Base-by-base conservation (phyloP, 176 grass and related monocot species). In the Dendrocalamus sinicus region DNA sequence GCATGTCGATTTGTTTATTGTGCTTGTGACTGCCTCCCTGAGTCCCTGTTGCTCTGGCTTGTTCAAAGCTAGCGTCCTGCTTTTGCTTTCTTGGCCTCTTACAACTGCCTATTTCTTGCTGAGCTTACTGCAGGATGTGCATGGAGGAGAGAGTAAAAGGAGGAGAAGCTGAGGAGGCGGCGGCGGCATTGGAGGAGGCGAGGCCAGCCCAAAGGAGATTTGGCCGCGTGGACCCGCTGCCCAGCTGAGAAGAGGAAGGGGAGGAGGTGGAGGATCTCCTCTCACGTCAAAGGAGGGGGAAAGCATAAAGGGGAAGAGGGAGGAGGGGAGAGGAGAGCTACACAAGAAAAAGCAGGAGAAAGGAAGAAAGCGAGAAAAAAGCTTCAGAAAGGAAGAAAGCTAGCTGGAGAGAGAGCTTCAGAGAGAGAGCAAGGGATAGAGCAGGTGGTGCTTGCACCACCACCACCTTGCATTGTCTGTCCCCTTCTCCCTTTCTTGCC, bases 281-380 rank as follows among this genome's bases (percentile, higher is more conserved):
- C 84, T 80, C 80, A 79, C 84, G 80, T 87, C 89, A 44, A 72
- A 63, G 55, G 46, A 54, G 60, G 75, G 73, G 81, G 75, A 86
- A 72, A 78, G 89, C 85, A 88, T 91, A 91, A 91, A 91, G 79
- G 66, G 46, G 22, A 3, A 30, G 28, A 30, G 28, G 61, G 24
- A n/a, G 69, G 65, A 40, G 20, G 9, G 70, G 7, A 11, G 81
- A 20, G 67, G 59, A 44, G 12, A 20, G 76, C 81, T 82, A 3
- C 76, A 75, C 76, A 80, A 3, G 53, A 43, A 40, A 79, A 85
- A 70, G 71, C 70, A 28, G 35, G 26, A 41, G 14, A n/a, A 55
- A 55, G 53, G 23, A 61, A 12, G 44, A 73, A 74, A 72, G 69
- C 69, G 22, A 59, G 65, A 30, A 62, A 68, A 71, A 83, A 77